Evolutionary conservation across 1,284 basidiomycete genomes (phyloP), one percentile per base, ranked within the genome.

Genomic region (Apiotrichum montevideense): DNA sequence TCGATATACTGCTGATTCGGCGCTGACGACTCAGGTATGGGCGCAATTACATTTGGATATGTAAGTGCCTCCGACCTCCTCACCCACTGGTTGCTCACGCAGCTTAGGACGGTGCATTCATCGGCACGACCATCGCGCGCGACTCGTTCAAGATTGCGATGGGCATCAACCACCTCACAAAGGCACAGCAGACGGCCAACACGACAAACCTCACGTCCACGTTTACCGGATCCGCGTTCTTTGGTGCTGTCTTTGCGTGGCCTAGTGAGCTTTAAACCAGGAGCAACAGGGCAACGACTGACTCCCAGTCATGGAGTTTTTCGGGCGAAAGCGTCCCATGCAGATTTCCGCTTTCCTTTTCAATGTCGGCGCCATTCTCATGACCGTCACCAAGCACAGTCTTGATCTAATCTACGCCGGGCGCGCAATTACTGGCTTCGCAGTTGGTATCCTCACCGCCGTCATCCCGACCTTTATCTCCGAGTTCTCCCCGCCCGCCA

Each of bases 71-170:
- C 13, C 37, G 37, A 3, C 15, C 21, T 21, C 21, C 21, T 21
- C 21, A 21, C 21, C 21, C 21, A 21, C 21, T 21, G 21, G 21
- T 21, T 21, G 21, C 21, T 21, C 21, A 21, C 21, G 21, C 21
- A 21, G 21, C n/a, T 21, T 21, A 39, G 37, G 37, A 43, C 15
- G 54, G 46, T 14, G 51, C 79, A 2, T 81, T 81, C 58, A 77
- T 80, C 58, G 79, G 79, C 67, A 67, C 66, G 0, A 70, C 71
- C 0, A 63, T 82, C 40, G 74, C 78, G n/a, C 70, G 81, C 3
- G 62, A 72, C 0, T 78, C 77, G n/a, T 81, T 82, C 72, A 76
- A 76, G 56, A 57, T 62, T 21, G 77, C 79, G 40, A 81, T 82
- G 55, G 73, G 72, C 5, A 70, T 79, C 10, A 63, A 66, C 35